Percentiles rank a stretch among this genome's conserved stretches.
Evolutionary conservation across 345 rosid species (phyloP).

Genomic region (Firmiana major): DNA sequence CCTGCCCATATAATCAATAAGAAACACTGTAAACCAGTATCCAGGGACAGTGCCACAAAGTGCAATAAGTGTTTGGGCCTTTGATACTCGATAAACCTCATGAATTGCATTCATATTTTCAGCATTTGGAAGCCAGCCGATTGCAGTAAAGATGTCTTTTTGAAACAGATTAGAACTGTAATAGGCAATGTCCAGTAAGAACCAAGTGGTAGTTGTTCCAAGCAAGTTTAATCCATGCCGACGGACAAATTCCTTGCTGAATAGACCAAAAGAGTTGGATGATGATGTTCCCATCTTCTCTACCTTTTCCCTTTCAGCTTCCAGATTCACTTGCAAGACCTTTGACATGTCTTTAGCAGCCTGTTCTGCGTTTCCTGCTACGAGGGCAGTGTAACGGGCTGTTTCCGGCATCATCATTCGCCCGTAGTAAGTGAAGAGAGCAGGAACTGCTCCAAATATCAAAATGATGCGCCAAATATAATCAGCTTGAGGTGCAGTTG

Average conservation of each 20-base stretch:
- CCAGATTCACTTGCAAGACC: conserved; percentile 39
- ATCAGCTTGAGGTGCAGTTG: conserved; percentile 41
- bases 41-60: conserved; percentile 49
- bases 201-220: conserved; percentile 46
- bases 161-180: conserved; percentile 52
- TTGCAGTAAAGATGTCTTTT: conserved; percentile 45
- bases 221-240: conserved; percentile 51
- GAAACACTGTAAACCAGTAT: conserved; percentile 47
- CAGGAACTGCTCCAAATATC: conserved; percentile 50
- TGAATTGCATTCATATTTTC: conserved; percentile 42
- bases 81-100: conserved; percentile 43
- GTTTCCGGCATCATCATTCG: conserved; percentile 59
- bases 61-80: conserved; percentile 49
- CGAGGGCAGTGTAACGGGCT: conserved; percentile 54
- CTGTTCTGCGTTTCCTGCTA: conserved; percentile 39
- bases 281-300: conserved; percentile 9
- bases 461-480: conserved; percentile 49
- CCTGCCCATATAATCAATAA: conserved; percentile 43
- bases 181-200: conserved; percentile 51
- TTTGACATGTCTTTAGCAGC: conserved; percentile 51
- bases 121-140: conserved; percentile 49
- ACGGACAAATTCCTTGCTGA: conserved; percentile 31
- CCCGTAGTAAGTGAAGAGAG: conserved; percentile 48
- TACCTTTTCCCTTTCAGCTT: conserved; percentile 27
- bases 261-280: conserved; percentile 38